phyloP scores from a whole-genome alignment of 495 filamentous ascomycete species.

The Penicillium soppii region DNA sequence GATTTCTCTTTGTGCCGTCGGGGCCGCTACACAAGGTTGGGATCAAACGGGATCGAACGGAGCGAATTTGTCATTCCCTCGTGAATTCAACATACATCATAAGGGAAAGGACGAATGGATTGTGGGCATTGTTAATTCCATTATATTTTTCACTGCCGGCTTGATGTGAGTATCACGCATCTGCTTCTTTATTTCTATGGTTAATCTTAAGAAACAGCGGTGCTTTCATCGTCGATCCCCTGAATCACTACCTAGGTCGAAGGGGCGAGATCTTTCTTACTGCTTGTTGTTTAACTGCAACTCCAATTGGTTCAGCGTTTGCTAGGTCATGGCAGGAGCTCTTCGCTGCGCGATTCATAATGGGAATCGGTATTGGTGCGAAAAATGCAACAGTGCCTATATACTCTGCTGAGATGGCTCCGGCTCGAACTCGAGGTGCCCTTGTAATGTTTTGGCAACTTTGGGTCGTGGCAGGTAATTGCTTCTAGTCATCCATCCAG shows the following conservation, averaged over 20 bases:
- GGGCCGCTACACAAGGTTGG: slow-evolving; percentile 52
- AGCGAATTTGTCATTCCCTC: slow-evolving; percentile 59
- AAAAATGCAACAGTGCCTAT: slow-evolving; percentile 65
- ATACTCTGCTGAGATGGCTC: slow-evolving; percentile 62
- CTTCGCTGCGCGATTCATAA: slow-evolving; percentile 52
- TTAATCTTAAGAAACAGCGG: slow-evolving; percentile 39
- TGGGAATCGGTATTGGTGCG: slow-evolving; percentile 62
- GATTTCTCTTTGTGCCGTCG: slow-evolving; percentile 32
- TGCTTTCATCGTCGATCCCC: slow-evolving; percentile 49
- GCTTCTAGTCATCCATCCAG: background rate
- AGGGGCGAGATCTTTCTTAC: slow-evolving; percentile 58
- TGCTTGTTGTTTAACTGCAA: slow-evolving; percentile 47
- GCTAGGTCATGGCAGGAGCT: slow-evolving; percentile 55
- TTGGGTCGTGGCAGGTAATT: slow-evolving; percentile 30
- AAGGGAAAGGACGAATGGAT: slow-evolving; percentile 51
- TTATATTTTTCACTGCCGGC: slow-evolving; percentile 31
- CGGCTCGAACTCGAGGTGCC: slow-evolving; percentile 59
- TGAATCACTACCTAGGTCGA: slow-evolving; percentile 55
- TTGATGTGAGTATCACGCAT: slow-evolving; percentile 36
- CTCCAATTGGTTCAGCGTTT: slow-evolving; percentile 52
- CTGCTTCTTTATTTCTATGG: slow-evolving; percentile 13
- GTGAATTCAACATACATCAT: slow-evolving; percentile 51
- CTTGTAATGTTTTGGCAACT: slow-evolving; percentile 69
- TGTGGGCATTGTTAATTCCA: slow-evolving; percentile 58
- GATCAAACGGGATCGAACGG: slow-evolving; percentile 70